Evolutionary conservation across 2,329 filamentous ascomycete genomes (phyloP).

Genomic region (Sphaerulina vaccinii): DNA sequence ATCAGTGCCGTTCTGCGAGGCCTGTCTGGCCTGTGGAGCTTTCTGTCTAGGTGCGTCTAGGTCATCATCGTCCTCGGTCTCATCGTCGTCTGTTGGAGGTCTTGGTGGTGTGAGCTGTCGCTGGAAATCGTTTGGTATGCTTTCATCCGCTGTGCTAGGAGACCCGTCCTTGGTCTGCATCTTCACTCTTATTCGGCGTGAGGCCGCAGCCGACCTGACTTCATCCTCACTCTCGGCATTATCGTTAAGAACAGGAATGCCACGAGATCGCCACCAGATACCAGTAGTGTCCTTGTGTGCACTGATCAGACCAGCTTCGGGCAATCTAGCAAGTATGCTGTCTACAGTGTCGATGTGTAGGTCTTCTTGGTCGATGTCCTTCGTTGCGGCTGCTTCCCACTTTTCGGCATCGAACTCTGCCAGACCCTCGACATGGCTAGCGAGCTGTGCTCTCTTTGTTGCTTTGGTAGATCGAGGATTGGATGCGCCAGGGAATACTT

Average conservation of each 20-base stretch:
- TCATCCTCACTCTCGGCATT: not conserved
- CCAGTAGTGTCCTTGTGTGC: constrained; percentile 11
- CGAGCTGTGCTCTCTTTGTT: constrained; percentile 51
- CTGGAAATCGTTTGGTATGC: constrained; percentile 27
- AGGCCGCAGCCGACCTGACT: not conserved
- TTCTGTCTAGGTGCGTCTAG: constrained; percentile 35
- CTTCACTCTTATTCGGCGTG: not conserved
- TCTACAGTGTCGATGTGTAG: constrained; percentile 18
- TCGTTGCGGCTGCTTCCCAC: constrained; percentile 38
- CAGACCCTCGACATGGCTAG: constrained; percentile 55
- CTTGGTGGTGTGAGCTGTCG: constrained; percentile 23
- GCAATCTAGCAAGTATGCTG: constrained; percentile 20
- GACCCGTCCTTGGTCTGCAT: not conserved
- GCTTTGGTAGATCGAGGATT: constrained; percentile 48
- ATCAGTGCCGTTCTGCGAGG: constrained; percentile 15
- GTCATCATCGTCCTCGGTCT: constrained; percentile 42
- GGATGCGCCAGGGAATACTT: constrained; percentile 56
- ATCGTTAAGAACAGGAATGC: constrained; percentile 1
- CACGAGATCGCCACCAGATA: constrained; percentile 39
- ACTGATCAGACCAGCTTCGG: not conserved
- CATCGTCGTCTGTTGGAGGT: constrained; percentile 32
- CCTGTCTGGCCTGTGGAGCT: constrained; percentile 4
- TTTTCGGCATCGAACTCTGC: constrained; percentile 51
- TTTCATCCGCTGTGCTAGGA: not conserved
- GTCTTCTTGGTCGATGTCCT: not conserved